Evolutionary conservation across 768 basidiomycete genomes (phyloP), one percentile per base, ranked within the genome.

Genomic region (Lentinus tigrinus): DNA sequence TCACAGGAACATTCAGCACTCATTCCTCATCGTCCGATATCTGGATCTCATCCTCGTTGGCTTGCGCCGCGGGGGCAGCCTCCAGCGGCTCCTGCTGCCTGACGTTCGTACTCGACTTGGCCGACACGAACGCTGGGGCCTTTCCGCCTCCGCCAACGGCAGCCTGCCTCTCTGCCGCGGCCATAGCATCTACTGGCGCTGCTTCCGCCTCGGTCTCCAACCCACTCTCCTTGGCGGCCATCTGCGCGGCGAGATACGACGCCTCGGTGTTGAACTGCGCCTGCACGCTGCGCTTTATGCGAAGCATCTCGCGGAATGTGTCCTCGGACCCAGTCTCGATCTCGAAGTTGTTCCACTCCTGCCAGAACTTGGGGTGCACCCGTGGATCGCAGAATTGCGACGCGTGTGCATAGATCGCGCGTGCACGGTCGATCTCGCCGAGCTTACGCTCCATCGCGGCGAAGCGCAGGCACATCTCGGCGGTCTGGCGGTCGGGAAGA

Each of bases 261-360:
- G 89, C 91, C 73, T 98, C 96, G 3, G 97, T 99, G 72, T 99
- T 98, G 80, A 97, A 99, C 69, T 95, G 92, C 26, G 96, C 95
- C 74, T 99, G 97, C 16, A 99, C 97, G 65, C 95, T 95, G 56
- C 97, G 87, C 75, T 96, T 97, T 78, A 98, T 97, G 37, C 95
- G 87, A 57, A 94, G 71, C 91, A 93, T 93, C 75, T 93, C 91
- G 62, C 88, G 81, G 87, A 99, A 99, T 0, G 97, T 99, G 70
- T 99, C 97, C 72, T 99, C 97, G 2, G 93, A 96, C 1, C 97
- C 97, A 2, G 95, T 97, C 72, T 98, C 97, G 67, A 98, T 93
- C 75, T 99, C 97, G 76, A 98, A 99, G 50, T 79, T 80, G 72
- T 98, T 95, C 97, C 97, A 98, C 70, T 97, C 93, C 28, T 81